Evolutionary conservation across 768 basidiomycete species (phyloP).

Genomic region (Russula lepida): DNA sequence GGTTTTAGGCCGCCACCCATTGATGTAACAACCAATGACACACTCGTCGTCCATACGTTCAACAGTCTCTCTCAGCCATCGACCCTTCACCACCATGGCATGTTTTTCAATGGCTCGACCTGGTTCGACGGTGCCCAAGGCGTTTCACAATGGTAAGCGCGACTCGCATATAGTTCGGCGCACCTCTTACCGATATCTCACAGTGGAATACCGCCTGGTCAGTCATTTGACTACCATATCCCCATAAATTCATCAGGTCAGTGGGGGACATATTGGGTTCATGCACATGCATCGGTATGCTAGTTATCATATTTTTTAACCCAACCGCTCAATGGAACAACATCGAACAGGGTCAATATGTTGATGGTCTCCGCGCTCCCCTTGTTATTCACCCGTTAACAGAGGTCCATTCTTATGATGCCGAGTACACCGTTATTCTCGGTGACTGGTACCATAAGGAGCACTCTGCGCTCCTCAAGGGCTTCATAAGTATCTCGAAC

Average conservation of each 20-base stretch:
- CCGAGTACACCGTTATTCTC: conserved; percentile 79
- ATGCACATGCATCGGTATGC: conserved; percentile 52
- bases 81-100: conserved; percentile 86
- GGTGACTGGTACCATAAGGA: conserved; percentile 91
- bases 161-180: not conserved
- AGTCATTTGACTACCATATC: conserved; percentile 65
- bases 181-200: not conserved
- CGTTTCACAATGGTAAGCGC: conserved; percentile 71
- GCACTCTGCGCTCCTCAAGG: conserved; percentile 49
- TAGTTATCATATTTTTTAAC: not conserved
- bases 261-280: conserved; percentile 78
- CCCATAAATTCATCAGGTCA: conserved; percentile 61
- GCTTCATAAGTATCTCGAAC: conserved; percentile 65
- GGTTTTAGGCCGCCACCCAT: conserved; percentile 70
- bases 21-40: conserved; percentile 61
- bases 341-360: conserved; percentile 65
- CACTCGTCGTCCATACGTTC: conserved; percentile 64
- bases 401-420: conserved; percentile 72
- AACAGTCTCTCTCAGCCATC: conserved; percentile 63
- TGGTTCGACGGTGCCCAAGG: conserved; percentile 87
- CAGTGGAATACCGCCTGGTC: conserved; percentile 72
- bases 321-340: not conserved
- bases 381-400: conserved; percentile 63
- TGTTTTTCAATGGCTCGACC: conserved; percentile 81
- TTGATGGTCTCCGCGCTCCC: conserved; percentile 87